Conservation (phyloP, 495 filamentous ascomycete species). For the Aspergillus funiculosus region DNA sequence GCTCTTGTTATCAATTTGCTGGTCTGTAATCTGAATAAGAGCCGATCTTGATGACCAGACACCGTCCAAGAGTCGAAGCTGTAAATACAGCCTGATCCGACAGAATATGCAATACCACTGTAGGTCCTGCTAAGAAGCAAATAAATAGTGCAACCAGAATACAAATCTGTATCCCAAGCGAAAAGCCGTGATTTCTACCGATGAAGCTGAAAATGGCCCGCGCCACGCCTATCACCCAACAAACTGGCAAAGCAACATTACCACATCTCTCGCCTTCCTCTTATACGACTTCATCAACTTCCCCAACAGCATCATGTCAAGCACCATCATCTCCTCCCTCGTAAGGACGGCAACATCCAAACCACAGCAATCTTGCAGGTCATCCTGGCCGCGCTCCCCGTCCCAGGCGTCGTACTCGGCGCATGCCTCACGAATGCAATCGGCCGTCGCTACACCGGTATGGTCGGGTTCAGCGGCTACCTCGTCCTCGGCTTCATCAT, state of each 20-base stretch:
- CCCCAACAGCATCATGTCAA: constrained; percentile 36
- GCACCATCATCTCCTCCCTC: constrained; percentile 35
- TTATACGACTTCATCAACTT: constrained; percentile 38
- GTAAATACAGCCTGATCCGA: too few relatives aligned
- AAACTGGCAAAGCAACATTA: constrained; percentile 14
- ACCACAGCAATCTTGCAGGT: constrained; percentile 36
- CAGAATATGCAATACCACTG: too few relatives aligned
- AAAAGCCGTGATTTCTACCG: too few relatives aligned
- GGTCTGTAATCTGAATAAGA: too few relatives aligned
- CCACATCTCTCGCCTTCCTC: constrained; percentile 32
- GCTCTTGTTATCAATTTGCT: too few relatives aligned
- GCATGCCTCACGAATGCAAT: constrained; percentile 31
- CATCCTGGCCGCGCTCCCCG: constrained; percentile 30
- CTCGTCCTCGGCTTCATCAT: constrained; percentile 33
- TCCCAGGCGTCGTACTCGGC: constrained; percentile 32
- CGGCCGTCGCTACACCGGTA: constrained; percentile 31
- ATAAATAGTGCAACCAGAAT: too few relatives aligned
- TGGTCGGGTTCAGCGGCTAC: constrained; percentile 31
- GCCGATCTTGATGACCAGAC: too few relatives aligned
- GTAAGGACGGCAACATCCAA: constrained; percentile 28
- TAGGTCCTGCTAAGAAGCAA: too few relatives aligned
- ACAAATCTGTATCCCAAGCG: too few relatives aligned
- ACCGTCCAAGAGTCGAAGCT: too few relatives aligned
- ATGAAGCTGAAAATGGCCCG: constrained; percentile 2
- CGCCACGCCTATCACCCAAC: constrained; percentile 9